A percentile compares a stretch with the other conserved stretches of the same genome.
Conservation (phyloP, 2,329 filamentous ascomycete genomes). For the Elsinoe perseae region DNA sequence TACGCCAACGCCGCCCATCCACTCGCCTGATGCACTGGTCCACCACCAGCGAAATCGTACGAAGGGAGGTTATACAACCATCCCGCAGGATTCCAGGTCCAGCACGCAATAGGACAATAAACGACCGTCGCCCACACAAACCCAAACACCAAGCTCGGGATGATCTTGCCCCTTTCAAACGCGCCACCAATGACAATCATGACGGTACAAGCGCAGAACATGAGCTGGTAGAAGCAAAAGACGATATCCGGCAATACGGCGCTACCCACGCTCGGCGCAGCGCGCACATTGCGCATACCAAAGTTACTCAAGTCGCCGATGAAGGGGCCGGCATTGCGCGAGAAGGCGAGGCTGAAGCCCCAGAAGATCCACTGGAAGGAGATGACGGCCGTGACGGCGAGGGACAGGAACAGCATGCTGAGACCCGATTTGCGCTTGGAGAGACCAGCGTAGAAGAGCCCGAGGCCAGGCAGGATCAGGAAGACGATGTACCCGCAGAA, state of each 20-base stretch:
- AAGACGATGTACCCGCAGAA: constrained; percentile 56
- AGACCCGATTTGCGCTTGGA: constrained; percentile 56
- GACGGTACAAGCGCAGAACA: constrained; percentile 55
- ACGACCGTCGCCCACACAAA: constrained; percentile 59
- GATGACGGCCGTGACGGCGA: constrained; percentile 34
- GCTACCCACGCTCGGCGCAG: constrained; percentile 53
- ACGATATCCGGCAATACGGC: constrained; percentile 55
- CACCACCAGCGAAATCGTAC: constrained; percentile 55
- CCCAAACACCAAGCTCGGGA: constrained; percentile 56
- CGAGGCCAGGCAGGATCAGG: constrained; percentile 60
- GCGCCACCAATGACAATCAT: constrained; percentile 59
- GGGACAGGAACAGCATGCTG: constrained; percentile 48
- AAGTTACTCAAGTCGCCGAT: constrained; percentile 57
- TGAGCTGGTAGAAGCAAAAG: constrained; percentile 58
- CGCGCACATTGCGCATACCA: constrained; percentile 52
- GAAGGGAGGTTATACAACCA: constrained; percentile 56
- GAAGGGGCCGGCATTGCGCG: constrained; percentile 51
- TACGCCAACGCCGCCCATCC: constrained; percentile 59
- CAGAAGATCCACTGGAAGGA: constrained; percentile 55
- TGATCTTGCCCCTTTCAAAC: constrained; percentile 56
- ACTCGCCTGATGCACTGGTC: constrained; percentile 57
- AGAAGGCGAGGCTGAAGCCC: constrained; percentile 58
- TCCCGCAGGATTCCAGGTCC: constrained; percentile 60
- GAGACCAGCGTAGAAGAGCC: constrained; percentile 57
- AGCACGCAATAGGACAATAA: constrained; percentile 56